A percentile compares a stretch with the other conserved stretches of the same genome.
phyloP scores from a whole-genome alignment of 1,284 basidiomycete genomes.

The Boletus mariae region DNA sequence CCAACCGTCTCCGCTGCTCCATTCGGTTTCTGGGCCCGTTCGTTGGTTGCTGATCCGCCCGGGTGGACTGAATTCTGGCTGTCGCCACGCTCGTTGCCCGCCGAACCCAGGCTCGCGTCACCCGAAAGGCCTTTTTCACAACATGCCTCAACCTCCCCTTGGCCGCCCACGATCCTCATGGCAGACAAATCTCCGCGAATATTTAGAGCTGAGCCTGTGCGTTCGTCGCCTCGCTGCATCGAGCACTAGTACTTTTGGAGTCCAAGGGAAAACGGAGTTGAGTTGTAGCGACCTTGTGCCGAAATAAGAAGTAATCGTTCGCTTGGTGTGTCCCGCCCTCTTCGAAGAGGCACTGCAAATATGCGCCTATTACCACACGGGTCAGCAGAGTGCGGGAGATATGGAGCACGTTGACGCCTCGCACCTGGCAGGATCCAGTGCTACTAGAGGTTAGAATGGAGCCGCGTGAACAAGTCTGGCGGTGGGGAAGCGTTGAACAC shows the following conservation, averaged over 20 bases:
- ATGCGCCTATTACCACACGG: not conserved
- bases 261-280: not conserved
- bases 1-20: constrained; percentile 19
- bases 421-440: not conserved
- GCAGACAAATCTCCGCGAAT: constrained; percentile 18
- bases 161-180: constrained; percentile 25
- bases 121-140: constrained; percentile 17
- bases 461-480: too few relatives aligned
- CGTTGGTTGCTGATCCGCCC: constrained; percentile 8
- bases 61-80: constrained; percentile 2
- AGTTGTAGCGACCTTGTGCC: not conserved
- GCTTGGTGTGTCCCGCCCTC: too few relatives aligned
- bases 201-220: constrained; percentile 5
- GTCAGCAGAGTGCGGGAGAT: not conserved
- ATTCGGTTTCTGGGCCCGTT: constrained; percentile 4
- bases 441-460: too few relatives aligned
- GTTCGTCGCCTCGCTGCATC: not conserved
- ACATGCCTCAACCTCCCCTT: constrained; percentile 24
- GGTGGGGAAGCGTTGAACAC: not conserved
- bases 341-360: too few relatives aligned
- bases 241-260: not conserved
- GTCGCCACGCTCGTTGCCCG: constrained; percentile 1
- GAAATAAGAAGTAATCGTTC: not conserved
- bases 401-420: not conserved
- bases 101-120: constrained; percentile 17